Evolutionary conservation across 2,329 filamentous ascomycete species (phyloP).

Genomic region (Orbilia javanica): DNA sequence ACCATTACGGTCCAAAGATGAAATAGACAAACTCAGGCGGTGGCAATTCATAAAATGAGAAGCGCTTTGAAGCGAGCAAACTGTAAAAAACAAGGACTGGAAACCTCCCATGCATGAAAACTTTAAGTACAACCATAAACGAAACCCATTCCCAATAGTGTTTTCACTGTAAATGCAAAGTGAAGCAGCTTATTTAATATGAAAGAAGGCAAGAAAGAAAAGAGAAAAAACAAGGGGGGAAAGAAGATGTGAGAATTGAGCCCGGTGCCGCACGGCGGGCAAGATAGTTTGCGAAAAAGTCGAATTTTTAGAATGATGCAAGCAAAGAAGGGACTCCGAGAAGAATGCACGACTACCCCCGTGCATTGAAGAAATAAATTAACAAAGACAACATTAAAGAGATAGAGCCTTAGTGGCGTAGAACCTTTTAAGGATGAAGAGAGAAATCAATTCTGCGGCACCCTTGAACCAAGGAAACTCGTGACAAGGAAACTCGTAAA

Average conservation of each 20-base stretch:
- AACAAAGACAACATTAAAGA: not conserved
- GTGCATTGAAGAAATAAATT: not conserved
- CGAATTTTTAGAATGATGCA: not conserved
- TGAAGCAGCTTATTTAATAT: not conserved
- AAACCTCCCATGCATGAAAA: not conserved
- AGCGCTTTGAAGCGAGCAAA: not conserved
- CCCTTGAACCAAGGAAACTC: slow-evolving; percentile 21
- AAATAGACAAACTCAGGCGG: not conserved
- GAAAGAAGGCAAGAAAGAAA: not conserved
- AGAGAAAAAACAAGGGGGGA: not conserved
- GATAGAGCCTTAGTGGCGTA: not conserved
- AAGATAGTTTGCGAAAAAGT: not conserved
- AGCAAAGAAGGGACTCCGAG: not conserved
- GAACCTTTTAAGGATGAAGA: not conserved
- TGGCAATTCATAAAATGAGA: not conserved
- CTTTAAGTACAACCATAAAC: not conserved
- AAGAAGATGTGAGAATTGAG: not conserved
- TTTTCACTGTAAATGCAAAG: slow-evolving; percentile 22
- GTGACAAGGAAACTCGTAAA: slow-evolving; percentile 16
- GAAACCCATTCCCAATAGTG: not conserved
- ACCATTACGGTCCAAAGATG: slow-evolving; percentile 7
- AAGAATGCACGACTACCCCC: not conserved
- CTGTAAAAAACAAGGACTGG: not conserved
- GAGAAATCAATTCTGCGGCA: not conserved
- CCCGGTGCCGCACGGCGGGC: not conserved